These are phyloP conservation scores for Apiospora malaysiana DNA, from an alignment of 2,329 filamentous ascomycete genomes.

Conservation along the genomic window DNA sequence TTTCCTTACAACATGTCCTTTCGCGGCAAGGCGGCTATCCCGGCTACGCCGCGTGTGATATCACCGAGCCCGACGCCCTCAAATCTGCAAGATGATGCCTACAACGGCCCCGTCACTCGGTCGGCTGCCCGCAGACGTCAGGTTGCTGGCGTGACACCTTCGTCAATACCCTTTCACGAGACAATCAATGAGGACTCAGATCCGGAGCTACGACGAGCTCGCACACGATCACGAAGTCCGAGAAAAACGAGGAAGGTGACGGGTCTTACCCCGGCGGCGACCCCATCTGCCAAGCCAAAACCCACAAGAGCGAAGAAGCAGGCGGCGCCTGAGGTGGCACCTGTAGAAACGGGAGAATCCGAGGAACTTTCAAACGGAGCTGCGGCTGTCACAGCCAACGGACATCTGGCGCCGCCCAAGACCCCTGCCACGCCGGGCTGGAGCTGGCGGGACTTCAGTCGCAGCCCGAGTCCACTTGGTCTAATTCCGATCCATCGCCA, in stretches of 20 bases:
- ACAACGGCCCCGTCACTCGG: constrained; percentile 78
- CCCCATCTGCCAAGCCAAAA: constrained; percentile 28
- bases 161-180: constrained; percentile 66
- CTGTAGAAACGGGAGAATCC: constrained; percentile 31
- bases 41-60: constrained; percentile 84
- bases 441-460: constrained; percentile 86
- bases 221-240: constrained; percentile 75
- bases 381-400: constrained; percentile 54
- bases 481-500: constrained; percentile 94
- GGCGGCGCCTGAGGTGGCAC: constrained; percentile 41
- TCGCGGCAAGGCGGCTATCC: constrained; percentile 61
- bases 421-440: constrained; percentile 64
- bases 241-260: constrained; percentile 57
- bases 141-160: constrained; percentile 46
- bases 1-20: constrained; percentile 62
- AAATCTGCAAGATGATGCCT: constrained; percentile 58
- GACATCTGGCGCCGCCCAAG: constrained; percentile 73
- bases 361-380: constrained; percentile 30
- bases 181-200: constrained; percentile 57
- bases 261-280: constrained; percentile 58
- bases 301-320: constrained; percentile 19
- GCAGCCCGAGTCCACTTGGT: constrained; percentile 90
- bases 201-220: constrained; percentile 64
- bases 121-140: constrained; percentile 70
- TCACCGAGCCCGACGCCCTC: constrained; percentile 83